A percentile compares a stretch with the other conserved stretches of the same genome.
phyloP scores from a whole-genome alignment of 2,329 filamentous ascomycete species.

The Pleoardoris graminearum region DNA sequence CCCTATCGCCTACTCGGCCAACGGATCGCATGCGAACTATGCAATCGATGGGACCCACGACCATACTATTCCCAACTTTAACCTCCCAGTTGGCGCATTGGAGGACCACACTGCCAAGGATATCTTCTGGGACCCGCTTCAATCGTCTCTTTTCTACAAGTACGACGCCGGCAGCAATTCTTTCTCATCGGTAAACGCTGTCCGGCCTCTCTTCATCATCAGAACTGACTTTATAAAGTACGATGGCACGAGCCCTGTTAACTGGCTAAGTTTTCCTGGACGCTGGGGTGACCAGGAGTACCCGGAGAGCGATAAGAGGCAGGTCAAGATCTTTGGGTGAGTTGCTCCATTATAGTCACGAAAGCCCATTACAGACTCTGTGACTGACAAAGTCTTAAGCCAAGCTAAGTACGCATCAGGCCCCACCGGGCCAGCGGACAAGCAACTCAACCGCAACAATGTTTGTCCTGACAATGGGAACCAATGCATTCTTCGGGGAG shows the following conservation, averaged over 20 bases:
- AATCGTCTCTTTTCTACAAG: slow-evolving; percentile 60
- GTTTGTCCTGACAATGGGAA: slow-evolving; percentile 60
- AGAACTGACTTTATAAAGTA: too few species aligned
- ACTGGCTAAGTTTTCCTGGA: slow-evolving; percentile 61
- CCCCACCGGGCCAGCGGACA: slow-evolving; percentile 64
- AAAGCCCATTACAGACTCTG: too few species aligned
- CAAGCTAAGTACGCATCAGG: slow-evolving; percentile 58
- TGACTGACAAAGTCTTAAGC: too few species aligned
- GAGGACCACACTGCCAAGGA: slow-evolving; percentile 61
- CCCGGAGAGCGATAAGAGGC: slow-evolving; percentile 54
- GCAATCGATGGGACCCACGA: slow-evolving; percentile 63
- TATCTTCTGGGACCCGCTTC: slow-evolving; percentile 62
- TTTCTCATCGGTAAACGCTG: too few species aligned
- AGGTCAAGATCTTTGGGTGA: slow-evolving; percentile 51
- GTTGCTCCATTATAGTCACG: too few species aligned
- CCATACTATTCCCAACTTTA: slow-evolving; percentile 64
- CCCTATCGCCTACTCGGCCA: slow-evolving; percentile 62
- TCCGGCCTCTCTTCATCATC: too few species aligned
- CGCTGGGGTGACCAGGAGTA: slow-evolving; percentile 67
- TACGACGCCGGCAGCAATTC: slow-evolving; percentile 49
- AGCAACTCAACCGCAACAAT: slow-evolving; percentile 58
- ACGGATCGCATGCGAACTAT: slow-evolving; percentile 68
- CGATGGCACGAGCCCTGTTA: slow-evolving; percentile 52
- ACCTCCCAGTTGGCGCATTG: slow-evolving; percentile 57
- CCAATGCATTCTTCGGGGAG: slow-evolving; percentile 50